Conservation (phyloP, 2,329 filamentous ascomycete species). For the Coniochaeta prunicola region DNA sequence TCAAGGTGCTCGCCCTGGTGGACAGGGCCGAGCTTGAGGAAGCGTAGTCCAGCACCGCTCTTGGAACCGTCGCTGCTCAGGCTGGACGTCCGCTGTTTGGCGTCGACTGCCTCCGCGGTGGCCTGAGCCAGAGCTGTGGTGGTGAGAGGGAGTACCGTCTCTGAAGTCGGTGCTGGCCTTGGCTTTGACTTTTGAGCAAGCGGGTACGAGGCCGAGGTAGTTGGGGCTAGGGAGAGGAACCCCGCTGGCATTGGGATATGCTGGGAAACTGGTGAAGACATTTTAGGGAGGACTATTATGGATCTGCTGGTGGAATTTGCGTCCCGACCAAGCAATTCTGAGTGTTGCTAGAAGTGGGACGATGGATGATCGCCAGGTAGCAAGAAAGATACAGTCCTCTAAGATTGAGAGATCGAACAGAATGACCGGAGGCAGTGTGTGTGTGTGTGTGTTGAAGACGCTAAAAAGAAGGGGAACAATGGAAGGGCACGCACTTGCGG, state of each 20-base stretch:
- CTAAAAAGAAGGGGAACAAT: background rate
- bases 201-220: slow-evolving; percentile 44
- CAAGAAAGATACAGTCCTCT: background rate
- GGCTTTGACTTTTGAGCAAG: slow-evolving; percentile 18
- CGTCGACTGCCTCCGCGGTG: slow-evolving; percentile 12
- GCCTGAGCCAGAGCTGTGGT: slow-evolving; percentile 12
- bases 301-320: background rate
- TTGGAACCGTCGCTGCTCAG: slow-evolving; percentile 31
- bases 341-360: background rate
- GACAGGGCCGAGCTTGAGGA: slow-evolving; percentile 52
- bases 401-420: background rate
- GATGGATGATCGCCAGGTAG: background rate
- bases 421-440: background rate
- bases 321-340: background rate
- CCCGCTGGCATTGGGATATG: background rate
- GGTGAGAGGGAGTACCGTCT: slow-evolving; percentile 5
- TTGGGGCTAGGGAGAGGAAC: slow-evolving; percentile 46
- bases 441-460: background rate
- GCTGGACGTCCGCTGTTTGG: slow-evolving; percentile 37
- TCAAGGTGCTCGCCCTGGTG: slow-evolving; percentile 48
- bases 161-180: background rate
- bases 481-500: background rate
- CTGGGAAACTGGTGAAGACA: background rate
- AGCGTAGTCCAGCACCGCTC: slow-evolving; percentile 28
- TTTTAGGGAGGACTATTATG: background rate